phyloP scores from a whole-genome alignment of 2,329 filamentous ascomycete species.

The Neonectria neomacrospora region DNA sequence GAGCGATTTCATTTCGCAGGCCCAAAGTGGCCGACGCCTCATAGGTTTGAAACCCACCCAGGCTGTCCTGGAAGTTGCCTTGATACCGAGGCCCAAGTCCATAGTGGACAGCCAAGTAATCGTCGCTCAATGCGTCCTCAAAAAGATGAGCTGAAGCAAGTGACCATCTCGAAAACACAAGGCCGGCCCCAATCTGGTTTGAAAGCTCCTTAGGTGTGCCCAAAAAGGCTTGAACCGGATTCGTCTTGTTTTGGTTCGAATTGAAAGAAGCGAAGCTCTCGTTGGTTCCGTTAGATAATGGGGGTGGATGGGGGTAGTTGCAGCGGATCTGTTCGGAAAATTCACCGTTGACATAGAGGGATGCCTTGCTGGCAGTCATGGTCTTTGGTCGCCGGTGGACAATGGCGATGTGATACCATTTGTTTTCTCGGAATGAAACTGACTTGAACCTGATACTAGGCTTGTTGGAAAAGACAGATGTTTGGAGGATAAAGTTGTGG shows the following conservation, averaged over 20 bases:
- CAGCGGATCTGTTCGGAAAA: conserved; percentile 93
- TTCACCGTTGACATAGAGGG: conserved; percentile 91
- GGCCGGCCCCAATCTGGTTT: conserved; percentile 75
- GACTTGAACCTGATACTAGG: conserved; percentile 96
- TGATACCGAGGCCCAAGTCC: conserved; percentile 91
- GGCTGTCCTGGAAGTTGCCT: conserved; percentile 95
- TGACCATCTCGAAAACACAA: conserved; percentile 85
- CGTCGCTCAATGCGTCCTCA: conserved; percentile 87
- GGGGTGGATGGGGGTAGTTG: conserved; percentile 83
- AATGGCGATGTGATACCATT: conserved; percentile 94
- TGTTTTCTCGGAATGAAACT: conserved; percentile 76
- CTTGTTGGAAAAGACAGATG: conserved; percentile 84
- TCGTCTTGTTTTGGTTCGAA: conserved; percentile 65
- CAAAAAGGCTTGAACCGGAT: conserved; percentile 88
- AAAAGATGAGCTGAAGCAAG: conserved; percentile 91
- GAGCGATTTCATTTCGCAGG: conserved; percentile 88
- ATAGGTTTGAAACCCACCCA: conserved; percentile 97
- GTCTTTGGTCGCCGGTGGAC: conserved; percentile 84
- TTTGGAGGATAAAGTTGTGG: conserved; percentile 93
- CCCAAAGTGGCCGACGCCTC: conserved; percentile 91
- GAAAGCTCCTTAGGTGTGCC: conserved; percentile 93
- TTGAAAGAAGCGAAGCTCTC: conserved; percentile 78
- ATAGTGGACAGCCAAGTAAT: conserved; percentile 89
- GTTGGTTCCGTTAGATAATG: conserved; percentile 68
- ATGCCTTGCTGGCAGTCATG: conserved; percentile 81